Evolutionary conservation across 2,329 filamentous ascomycete species (phyloP), one percentile per base, ranked within the genome.

Genomic region (Truncatella angustata): DNA sequence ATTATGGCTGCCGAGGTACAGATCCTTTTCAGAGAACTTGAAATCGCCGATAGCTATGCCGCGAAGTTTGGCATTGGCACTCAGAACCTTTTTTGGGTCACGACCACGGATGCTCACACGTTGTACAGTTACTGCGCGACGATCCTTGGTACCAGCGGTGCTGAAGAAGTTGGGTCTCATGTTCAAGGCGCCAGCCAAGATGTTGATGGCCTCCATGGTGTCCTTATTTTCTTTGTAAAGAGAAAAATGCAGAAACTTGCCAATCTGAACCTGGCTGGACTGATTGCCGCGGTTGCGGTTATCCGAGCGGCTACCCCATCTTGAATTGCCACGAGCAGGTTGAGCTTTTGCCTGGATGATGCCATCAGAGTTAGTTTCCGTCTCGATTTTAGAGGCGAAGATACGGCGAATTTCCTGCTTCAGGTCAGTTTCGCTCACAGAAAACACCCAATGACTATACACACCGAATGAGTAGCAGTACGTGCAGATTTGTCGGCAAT

Each of bases 141-240:
- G 83, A 66, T 97, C 92, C 70, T 97, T 97, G 53, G 91, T 97
- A 7, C 92, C 92, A 3, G 92, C 91, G 50, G 82, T 83, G 42
- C 75, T 76, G 61, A 96, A 93, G 53, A 84, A 79, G 60, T 92
- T 88, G 23, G 81, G 78, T 66, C 89, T 91, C 57, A 89, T 76
- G 64, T 87, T 88, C 56, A 96, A 72, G 57, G 87, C 80, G 39
- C 87, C 87, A 1, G 86, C 83, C 36, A 97, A 80, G 63, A 88
- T 90, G 49, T 84, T 86, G 49, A 95, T 78, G 0, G 90, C 87
- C 61, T 97, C 92, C 89, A 96, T 95, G 1, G 92, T 97, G 66
- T 97, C 92, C 66, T 93, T 92, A 73, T 97, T 97, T 73, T 96
- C 92, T 73, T 97, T 97, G 81, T 93, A 95, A 48, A 97, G 77